A percentile compares a stretch with the other conserved stretches of the same genome.
Conservation (phyloP, 1,284 basidiomycete genomes). For the Amylostereum areolatum region DNA sequence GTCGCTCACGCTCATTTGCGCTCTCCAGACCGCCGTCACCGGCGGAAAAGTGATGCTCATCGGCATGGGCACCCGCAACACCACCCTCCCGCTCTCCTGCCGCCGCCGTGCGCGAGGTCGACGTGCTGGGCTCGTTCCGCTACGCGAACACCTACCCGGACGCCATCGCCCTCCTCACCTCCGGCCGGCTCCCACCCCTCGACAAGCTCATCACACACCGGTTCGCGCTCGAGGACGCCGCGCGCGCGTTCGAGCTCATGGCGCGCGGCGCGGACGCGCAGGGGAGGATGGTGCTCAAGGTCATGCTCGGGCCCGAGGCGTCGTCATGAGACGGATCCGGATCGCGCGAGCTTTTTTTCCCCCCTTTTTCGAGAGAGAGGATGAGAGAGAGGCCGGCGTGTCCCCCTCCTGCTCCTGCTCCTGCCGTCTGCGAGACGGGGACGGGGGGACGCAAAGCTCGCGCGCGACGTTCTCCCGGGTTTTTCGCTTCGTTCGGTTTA, state of each 20-base stretch:
- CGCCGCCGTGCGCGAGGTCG: slow-evolving; percentile 86
- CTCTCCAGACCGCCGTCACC: slow-evolving; percentile 62
- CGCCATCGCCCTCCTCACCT: slow-evolving; percentile 73
- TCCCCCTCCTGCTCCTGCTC: no score
- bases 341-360: no score
- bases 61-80: slow-evolving; percentile 89
- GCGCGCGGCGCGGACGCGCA: slow-evolving; percentile 69
- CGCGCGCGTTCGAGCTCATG: slow-evolving; percentile 76
- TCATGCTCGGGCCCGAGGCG: slow-evolving; percentile 53
- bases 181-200: slow-evolving; percentile 57
- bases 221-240: slow-evolving; percentile 60
- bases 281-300: slow-evolving; percentile 81
- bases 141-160: slow-evolving; percentile 86
- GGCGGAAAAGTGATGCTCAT: slow-evolving; percentile 90
- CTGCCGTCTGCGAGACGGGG: no score
- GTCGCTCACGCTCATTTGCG: slow-evolving; percentile 8
- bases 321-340: slow-evolving; percentile 14
- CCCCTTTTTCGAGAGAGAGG: no score
- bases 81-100: slow-evolving; percentile 78
- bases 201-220: slow-evolving; percentile 80
- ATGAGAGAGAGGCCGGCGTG: no score
- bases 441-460: no score
- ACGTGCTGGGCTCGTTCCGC: slow-evolving; percentile 88
- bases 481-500: no score
- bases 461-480: no score